Percentiles rank a stretch among this genome's conserved stretches.
These are phyloP conservation scores for Solidago caesia DNA, from an alignment of 129 eudicot genomes.

Conservation along the genomic window DNA sequence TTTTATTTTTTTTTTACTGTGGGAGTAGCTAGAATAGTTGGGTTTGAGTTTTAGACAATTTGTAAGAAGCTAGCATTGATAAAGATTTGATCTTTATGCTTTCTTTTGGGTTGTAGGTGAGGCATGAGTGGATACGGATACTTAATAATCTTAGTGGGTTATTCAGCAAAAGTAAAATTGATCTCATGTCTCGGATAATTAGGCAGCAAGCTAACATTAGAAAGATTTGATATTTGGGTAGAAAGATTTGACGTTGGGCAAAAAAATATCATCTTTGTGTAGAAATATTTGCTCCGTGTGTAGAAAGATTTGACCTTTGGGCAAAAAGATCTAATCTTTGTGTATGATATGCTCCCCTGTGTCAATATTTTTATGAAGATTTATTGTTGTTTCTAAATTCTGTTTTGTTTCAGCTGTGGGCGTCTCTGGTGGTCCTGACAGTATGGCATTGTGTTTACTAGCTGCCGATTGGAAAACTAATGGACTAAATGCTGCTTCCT, in stretches of 20 bases:
- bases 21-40: neutral
- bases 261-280: too few relatives aligned
- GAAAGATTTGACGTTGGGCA: neutral
- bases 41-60: neutral
- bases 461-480: constrained; percentile 65
- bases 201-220: constrained; percentile 1
- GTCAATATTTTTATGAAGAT: neutral
- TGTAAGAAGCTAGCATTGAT: neutral
- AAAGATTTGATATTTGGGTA: neutral
- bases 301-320: too few relatives aligned
- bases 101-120: neutral
- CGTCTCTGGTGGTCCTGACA: constrained; percentile 95
- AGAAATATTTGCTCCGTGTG: too few relatives aligned
- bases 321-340: too few relatives aligned
- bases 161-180: neutral
- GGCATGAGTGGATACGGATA: neutral
- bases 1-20: neutral
- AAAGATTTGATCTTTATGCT: neutral
- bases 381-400: neutral
- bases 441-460: constrained; percentile 84
- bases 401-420: constrained; percentile 67
- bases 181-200: neutral
- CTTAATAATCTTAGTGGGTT: neutral
- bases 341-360: neutral
- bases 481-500: constrained; percentile 24